Evolutionary conservation across 2,329 filamentous ascomycete genomes (phyloP).

Genomic region (Pseudonectria foliicola): DNA sequence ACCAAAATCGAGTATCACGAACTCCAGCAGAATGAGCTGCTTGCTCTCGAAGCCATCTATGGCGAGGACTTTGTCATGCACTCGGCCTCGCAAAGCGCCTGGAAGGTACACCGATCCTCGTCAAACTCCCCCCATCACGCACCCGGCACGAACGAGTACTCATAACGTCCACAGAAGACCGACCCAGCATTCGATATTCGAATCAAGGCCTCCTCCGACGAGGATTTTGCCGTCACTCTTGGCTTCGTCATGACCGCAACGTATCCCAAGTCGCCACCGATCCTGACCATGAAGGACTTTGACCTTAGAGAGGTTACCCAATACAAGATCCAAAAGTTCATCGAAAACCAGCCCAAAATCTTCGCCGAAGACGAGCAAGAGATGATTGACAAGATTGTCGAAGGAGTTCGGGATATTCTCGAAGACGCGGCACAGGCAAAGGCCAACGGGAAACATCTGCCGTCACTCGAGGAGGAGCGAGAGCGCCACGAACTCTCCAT

Average conservation of each 20-base stretch:
- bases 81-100: conserved; percentile 64
- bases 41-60: conserved; percentile 81
- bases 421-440: conserved; percentile 80
- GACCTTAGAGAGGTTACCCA: conserved; percentile 63
- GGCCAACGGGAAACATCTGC: conserved; percentile 66
- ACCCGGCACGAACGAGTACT: conserved; percentile 11
- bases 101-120: conserved; percentile 57
- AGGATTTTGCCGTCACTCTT: conserved; percentile 64
- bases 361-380: conserved; percentile 47
- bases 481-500: conserved; percentile 72
- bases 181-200: conserved; percentile 77
- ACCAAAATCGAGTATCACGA: conserved; percentile 65
- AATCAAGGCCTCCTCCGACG: conserved; percentile 66
- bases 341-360: conserved; percentile 51
- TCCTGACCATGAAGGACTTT: conserved; percentile 61
- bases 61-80: conserved; percentile 79
- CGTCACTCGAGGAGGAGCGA: conserved; percentile 83
- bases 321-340: conserved; percentile 60
- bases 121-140: conserved; percentile 12
- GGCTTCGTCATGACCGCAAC: conserved; percentile 78
- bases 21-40: conserved; percentile 79
- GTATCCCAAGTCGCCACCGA: conserved; percentile 77
- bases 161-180: conserved; percentile 50
- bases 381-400: conserved; percentile 60
- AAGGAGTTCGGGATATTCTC: conserved; percentile 65